These are phyloP conservation scores for Starmerella lactis-condensi DNA, from an alignment of 805 yeast species.

Conservation along the genomic window DNA sequence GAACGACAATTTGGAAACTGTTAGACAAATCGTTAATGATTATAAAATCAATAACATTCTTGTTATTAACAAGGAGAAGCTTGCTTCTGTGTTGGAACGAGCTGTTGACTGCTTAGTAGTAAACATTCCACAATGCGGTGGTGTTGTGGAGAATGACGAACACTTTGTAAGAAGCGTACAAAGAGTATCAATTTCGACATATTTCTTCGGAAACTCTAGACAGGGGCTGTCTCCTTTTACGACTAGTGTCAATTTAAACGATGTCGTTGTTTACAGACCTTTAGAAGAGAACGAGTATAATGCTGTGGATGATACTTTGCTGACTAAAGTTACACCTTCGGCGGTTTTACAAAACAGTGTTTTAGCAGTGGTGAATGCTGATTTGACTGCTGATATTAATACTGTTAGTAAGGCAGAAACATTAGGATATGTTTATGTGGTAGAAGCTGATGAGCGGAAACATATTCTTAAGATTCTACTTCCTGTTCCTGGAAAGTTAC, in stretches of 20 bases:
- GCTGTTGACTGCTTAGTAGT: slow-evolving; percentile 16
- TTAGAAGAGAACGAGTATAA: slow-evolving; percentile 19
- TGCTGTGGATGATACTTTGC: slow-evolving; percentile 13
- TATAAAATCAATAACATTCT: slow-evolving; percentile 44
- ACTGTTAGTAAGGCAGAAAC: slow-evolving; percentile 38
- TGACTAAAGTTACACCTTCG: slow-evolving; percentile 24
- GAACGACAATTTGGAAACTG: slow-evolving; percentile 31
- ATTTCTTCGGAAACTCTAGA: slow-evolving; percentile 63
- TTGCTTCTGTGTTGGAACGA: slow-evolving; percentile 43
- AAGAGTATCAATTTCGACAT: slow-evolving; percentile 61
- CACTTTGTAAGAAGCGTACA: slow-evolving; percentile 47
- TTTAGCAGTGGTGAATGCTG: slow-evolving; percentile 42
- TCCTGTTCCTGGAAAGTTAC: slow-evolving; percentile 78
- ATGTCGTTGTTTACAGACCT: slow-evolving; percentile 46
- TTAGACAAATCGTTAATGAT: slow-evolving; percentile 28
- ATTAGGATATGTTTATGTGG: slow-evolving; percentile 58
- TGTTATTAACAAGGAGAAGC: slow-evolving; percentile 59
- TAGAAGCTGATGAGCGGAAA: slow-evolving; percentile 56
- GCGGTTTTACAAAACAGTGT: slow-evolving; percentile 51
- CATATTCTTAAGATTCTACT: slow-evolving; percentile 49
- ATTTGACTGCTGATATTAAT: slow-evolving; percentile 30
- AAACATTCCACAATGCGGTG: slow-evolving; percentile 27
- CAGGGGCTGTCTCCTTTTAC: slow-evolving; percentile 68
- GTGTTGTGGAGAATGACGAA: slow-evolving; percentile 54
- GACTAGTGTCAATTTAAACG: slow-evolving; percentile 48